A percentile compares a stretch with the other conserved stretches of the same genome.
Evolutionary conservation across 129 eudicot species (phyloP).

Genomic region (Pulicaria dysenterica): DNA sequence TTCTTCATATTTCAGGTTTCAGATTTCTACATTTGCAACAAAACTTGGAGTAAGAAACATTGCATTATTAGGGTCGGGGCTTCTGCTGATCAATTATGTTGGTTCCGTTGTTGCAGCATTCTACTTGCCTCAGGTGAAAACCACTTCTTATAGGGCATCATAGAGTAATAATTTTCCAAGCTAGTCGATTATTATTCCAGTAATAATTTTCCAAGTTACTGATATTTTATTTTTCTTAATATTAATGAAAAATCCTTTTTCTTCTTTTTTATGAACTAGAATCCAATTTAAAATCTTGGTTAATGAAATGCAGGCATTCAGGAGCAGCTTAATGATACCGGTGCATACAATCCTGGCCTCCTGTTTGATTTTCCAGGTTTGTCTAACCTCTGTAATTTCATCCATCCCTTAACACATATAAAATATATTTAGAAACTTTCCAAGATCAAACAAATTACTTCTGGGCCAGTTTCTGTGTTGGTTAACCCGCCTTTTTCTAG

Average conservation of each 20-base stretch:
- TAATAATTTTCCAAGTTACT: background rate
- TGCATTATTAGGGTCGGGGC: slow-evolving; percentile 89
- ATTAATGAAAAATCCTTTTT: background rate
- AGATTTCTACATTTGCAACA: slow-evolving; percentile 94
- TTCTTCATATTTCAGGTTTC: slow-evolving; percentile 49
- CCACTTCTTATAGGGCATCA: background rate
- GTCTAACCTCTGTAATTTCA: background rate
- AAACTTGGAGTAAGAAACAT: slow-evolving; percentile 97
- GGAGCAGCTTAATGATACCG: slow-evolving; percentile 85
- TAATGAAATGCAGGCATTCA: slow-evolving; percentile 71
- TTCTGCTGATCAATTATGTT: slow-evolving; percentile 80
- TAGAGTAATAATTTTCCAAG: too few species aligned
- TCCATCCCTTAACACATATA: background rate
- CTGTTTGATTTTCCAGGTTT: slow-evolving; percentile 77
- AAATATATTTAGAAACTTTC: background rate
- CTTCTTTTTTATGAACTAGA: background rate
- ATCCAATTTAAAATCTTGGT: background rate
- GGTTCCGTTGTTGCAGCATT: slow-evolving; percentile 79
- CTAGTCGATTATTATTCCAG: background rate
- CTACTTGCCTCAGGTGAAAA: slow-evolving; percentile 81
- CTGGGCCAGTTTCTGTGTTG: background rate
- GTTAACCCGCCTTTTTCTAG: background rate
- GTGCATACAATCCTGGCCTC: slow-evolving; percentile 71
- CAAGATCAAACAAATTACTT: background rate
- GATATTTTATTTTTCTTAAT: background rate